Base-by-base conservation (phyloP, 1,139 yeast genomes). In the Yamadazyma triangularis region DNA sequence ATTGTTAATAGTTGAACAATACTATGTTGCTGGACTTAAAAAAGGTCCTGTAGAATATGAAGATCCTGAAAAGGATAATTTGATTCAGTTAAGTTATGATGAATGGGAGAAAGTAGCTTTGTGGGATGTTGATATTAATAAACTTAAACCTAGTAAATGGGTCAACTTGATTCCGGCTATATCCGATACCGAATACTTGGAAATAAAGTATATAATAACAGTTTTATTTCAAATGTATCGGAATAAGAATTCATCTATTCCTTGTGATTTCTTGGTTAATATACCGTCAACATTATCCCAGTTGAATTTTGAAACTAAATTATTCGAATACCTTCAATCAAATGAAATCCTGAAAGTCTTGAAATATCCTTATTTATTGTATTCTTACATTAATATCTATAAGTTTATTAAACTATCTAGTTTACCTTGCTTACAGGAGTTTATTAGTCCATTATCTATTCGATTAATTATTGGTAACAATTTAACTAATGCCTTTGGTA, bases 401-500 rank as follows among this genome's bases (percentile, higher is more conserved):
- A 67, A 74, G 47, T 75, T 76, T 40, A 49, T 79, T 23, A 58
- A 54, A 33, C 44, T 69, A 3, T 50, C 69, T 7, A 51, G 72
- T n/a, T 72, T 76, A 0, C 42, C 43, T 0, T 45, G 46, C 13
- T 49, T 75, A 20, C 65, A 59, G 28, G 49, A 52, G 2, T 47
- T 52, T n/a, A 54, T 79, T 11, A 60, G 70, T 2, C 54, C 71
- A 1, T 50, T 51, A 4, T 42, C 43, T 3, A 55, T 80, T 14
- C 59, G 86, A 29, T 53, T 59, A 7, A 65, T 76, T 4, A 60
- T 78, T 28, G 88, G 88, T 2, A 60, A 70, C 24, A 83, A 79
- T 39, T 70, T 79, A 23, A 81, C 84, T n/a, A 81, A 81, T 48
- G 81, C 88, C 0, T 81, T 81, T 55, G 88, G 88, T 0, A 76